A percentile compares a stretch with the other conserved stretches of the same genome.
phyloP scores from a whole-genome alignment of 371 early-diverging fungal genomes.

The Choanephora cucurbitarum region DNA sequence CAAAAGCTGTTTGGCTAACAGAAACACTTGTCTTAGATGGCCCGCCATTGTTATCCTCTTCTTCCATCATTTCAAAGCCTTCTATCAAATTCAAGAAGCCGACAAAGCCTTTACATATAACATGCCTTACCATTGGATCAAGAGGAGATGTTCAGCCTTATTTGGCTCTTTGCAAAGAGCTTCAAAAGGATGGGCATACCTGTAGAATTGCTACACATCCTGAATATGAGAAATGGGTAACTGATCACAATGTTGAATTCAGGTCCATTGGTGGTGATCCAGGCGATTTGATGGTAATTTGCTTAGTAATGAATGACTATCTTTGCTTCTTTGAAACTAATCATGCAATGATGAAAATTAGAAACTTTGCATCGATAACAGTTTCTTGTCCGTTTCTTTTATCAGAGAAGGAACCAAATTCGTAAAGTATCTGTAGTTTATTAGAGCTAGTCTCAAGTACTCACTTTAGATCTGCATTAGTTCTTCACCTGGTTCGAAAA shows the following conservation, averaged over 20 bases:
- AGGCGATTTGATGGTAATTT: constrained; percentile 61
- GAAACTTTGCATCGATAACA: constrained; percentile 78
- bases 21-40: too few species aligned
- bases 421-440: constrained; percentile 23
- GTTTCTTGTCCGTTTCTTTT: constrained; percentile 74
- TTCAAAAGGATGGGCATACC: constrained; percentile 70
- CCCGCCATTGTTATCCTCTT: constrained; percentile 17
- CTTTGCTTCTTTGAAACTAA: too few species aligned
- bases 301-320: too few species aligned
- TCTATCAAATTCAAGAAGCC: constrained; percentile 17
- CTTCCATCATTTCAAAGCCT: neutral
- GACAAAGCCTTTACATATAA: constrained; percentile 64
- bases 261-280: constrained; percentile 72
- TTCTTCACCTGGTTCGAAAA: constrained; percentile 78
- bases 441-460: neutral
- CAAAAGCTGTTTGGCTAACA: too few species aligned
- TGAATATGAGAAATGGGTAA: constrained; percentile 76
- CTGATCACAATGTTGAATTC: constrained; percentile 74
- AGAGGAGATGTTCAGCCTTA: constrained; percentile 89
- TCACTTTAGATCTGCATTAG: constrained; percentile 21
- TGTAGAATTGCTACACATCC: constrained; percentile 77
- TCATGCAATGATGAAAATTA: too few species aligned
- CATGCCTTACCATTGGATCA: constrained; percentile 79
- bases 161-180: constrained; percentile 75
- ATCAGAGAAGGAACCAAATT: constrained; percentile 62